Percentiles rank a stretch among this genome's conserved stretches.
phyloP scores from a whole-genome alignment of 345 rosid genomes.

The Euclidium syriacum region DNA sequence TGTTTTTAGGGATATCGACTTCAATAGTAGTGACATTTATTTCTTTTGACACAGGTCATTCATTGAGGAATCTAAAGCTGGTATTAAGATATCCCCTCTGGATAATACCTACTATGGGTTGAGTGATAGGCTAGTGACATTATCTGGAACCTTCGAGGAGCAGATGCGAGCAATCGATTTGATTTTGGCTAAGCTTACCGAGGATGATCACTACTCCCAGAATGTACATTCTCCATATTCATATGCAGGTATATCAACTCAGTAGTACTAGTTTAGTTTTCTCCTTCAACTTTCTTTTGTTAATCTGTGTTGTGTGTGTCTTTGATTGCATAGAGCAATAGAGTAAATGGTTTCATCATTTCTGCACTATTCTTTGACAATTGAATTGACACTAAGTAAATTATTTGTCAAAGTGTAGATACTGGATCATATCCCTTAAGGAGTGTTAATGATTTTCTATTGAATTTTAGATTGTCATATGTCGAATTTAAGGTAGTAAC shows the following conservation, averaged over 20 bases:
- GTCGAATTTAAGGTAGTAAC: conserved; percentile 15
- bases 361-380: not conserved
- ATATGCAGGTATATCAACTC: conserved; percentile 65
- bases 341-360: conserved; percentile 4
- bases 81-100: conserved; percentile 90
- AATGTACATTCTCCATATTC: conserved; percentile 78
- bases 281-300: conserved; percentile 9
- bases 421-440: not conserved
- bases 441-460: not conserved
- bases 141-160: conserved; percentile 82
- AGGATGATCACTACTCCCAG: conserved; percentile 85
- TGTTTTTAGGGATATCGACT: not conserved
- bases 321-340: conserved; percentile 9
- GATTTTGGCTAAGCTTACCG: conserved; percentile 77
- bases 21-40: conserved; percentile 4
- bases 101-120: conserved; percentile 80
- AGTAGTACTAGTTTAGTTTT: not conserved
- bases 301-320: not conserved
- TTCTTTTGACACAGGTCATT: conserved; percentile 58
- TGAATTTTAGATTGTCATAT: not conserved
- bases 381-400: not conserved
- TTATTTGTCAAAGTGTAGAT: not conserved
- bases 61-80: conserved; percentile 92
- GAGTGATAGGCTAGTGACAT: conserved; percentile 91
- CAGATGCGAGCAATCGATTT: conserved; percentile 88